A percentile compares a stretch with the other conserved stretches of the same genome.
phyloP scores from a whole-genome alignment of 1,139 yeast genomes.

The Sugiyamaella castrensis region DNA sequence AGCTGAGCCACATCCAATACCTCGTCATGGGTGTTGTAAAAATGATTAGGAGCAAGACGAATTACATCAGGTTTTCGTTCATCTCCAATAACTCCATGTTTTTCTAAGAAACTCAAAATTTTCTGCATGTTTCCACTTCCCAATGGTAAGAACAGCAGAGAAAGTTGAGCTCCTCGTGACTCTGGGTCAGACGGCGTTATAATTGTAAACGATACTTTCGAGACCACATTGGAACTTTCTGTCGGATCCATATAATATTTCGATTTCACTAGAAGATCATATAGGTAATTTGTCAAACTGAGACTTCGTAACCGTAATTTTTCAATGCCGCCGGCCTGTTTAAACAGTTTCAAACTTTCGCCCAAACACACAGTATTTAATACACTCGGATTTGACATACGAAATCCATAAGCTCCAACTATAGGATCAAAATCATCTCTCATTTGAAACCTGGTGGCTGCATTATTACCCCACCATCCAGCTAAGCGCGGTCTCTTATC shows the following conservation, averaged over 20 bases:
- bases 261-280: constrained; percentile 42
- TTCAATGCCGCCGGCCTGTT: constrained; percentile 61
- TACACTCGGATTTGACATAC: constrained; percentile 93
- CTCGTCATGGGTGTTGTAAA: constrained; percentile 75
- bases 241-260: constrained; percentile 41
- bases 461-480: constrained; percentile 97
- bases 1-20: constrained; percentile 48
- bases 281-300: constrained; percentile 56
- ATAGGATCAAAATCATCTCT: constrained; percentile 74
- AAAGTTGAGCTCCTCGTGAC: constrained; percentile 79
- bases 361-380: constrained; percentile 71
- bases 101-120: constrained; percentile 48
- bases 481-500: constrained; percentile 66
- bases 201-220: constrained; percentile 54
- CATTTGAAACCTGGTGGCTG: constrained; percentile 72
- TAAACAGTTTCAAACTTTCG: constrained; percentile 62
- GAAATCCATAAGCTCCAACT: constrained; percentile 76
- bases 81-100: constrained; percentile 71
- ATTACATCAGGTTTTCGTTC: constrained; percentile 89
- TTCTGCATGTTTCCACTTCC: constrained; percentile 58
- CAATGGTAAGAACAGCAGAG: constrained; percentile 61
- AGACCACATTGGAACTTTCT: constrained; percentile 16
- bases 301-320: constrained; percentile 56
- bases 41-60: constrained; percentile 77
- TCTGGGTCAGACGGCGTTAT: constrained; percentile 61